Conservation (phyloP, 805 yeast species). For the Saturnispora kantuleensis region DNA sequence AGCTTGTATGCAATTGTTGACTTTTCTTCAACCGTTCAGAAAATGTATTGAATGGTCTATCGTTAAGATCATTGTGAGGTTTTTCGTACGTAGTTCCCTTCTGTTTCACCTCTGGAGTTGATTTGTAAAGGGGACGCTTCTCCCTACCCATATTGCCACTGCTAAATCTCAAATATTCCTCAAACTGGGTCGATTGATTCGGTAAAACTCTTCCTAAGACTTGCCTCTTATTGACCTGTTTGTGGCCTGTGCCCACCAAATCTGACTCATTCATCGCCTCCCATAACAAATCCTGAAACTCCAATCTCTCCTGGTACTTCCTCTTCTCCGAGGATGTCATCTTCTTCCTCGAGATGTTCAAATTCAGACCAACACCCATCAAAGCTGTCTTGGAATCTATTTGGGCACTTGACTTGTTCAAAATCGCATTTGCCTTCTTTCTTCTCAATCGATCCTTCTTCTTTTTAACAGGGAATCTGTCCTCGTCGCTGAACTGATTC, state of each 20-base stretch:
- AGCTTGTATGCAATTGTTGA: no score
- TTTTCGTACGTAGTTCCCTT: no score
- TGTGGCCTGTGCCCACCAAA: not conserved
- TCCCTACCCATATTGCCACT: not conserved
- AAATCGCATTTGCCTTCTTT: slow-evolving; percentile 7
- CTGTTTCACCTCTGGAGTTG: no score
- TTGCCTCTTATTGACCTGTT: not conserved
- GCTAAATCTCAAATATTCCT: not conserved
- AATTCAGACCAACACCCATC: slow-evolving; percentile 7
- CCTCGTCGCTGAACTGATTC: not conserved
- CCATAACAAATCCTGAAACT: slow-evolving; percentile 1
- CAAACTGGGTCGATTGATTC: slow-evolving; percentile 3
- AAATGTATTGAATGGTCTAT: no score
- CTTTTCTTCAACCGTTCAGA: no score
- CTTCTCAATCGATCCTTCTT: slow-evolving; percentile 5
- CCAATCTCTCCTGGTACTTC: not conserved
- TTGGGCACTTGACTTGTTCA: slow-evolving; percentile 6
- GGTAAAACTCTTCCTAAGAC: not conserved
- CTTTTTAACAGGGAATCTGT: slow-evolving; percentile 8
- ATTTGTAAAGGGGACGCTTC: no score
- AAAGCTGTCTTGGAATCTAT: slow-evolving; percentile 3
- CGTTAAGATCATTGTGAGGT: no score
- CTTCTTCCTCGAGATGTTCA: slow-evolving; percentile 4
- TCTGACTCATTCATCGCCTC: slow-evolving; percentile 4
- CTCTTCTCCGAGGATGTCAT: slow-evolving; percentile 6